Conservation (phyloP, 1,139 yeast genomes). For the Hyphopichia buzzinii region DNA sequence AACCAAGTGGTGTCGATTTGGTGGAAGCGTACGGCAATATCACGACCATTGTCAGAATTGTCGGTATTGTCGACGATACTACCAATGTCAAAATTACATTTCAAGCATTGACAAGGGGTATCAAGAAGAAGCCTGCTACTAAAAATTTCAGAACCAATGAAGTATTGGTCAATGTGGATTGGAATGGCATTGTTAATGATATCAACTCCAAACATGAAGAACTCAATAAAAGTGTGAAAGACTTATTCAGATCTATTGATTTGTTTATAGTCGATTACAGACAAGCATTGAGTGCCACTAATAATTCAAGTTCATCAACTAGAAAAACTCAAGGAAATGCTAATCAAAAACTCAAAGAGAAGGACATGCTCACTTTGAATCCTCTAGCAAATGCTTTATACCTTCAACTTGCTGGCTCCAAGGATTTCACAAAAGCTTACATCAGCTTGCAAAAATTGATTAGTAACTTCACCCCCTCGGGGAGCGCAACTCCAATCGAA, state of each 20-base stretch:
- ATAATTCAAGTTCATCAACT: conserved; percentile 5
- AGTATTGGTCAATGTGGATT: conserved; percentile 27
- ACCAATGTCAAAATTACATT: conserved; percentile 47
- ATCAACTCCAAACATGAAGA: conserved; percentile 19
- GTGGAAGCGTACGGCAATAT: conserved; percentile 17
- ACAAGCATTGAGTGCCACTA: conserved; percentile 16
- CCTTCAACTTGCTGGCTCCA: conserved; percentile 49
- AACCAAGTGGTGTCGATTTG: conserved; percentile 16
- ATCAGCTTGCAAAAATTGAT: conserved; percentile 34
- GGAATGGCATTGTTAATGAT: conserved; percentile 17
- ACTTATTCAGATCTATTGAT: conserved; percentile 41
- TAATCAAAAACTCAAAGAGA: conserved; percentile 5
- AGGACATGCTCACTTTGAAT: conserved; percentile 49
- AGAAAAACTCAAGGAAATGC: neutral
- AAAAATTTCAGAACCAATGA: conserved; percentile 25
- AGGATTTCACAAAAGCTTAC: conserved; percentile 44
- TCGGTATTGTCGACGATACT: conserved; percentile 48
- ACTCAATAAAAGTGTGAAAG: conserved; percentile 22
- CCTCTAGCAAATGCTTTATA: conserved; percentile 64
- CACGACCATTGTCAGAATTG: conserved; percentile 49
- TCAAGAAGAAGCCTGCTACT: conserved; percentile 11
- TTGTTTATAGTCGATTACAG: conserved; percentile 43
- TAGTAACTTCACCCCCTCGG: conserved; percentile 21
- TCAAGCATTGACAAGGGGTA: conserved; percentile 54
- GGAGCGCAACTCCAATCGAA: conserved; percentile 10